Base-by-base conservation (phyloP, 2,329 filamentous ascomycete species). In the Aspergillus pseudoterreus region DNA sequence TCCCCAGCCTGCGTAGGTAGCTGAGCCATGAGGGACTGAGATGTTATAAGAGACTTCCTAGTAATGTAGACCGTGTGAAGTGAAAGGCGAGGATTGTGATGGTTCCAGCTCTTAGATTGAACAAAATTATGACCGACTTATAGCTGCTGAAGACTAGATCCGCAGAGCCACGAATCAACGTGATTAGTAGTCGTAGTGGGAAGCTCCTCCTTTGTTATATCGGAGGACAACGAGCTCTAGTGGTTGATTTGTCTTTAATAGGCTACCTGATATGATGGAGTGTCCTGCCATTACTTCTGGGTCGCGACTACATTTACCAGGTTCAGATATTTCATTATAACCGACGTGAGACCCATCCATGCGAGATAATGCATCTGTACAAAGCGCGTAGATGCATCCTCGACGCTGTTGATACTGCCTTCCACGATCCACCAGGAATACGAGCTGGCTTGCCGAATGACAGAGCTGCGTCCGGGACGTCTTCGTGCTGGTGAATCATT, bases 1-100 rank as follows among this genome's bases (percentile, higher is more conserved):
- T 1, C 50, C 46, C 50, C 50, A 55, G 15, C 45, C 36, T 10
- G 46, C 15, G 24, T 50, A 43, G 15, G 30, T 17, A 12, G 21
- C 17, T 22, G 6, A 6, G 6, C 17, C 46, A 52, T 46, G 17
- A 55, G 38, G 6, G 43, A 47, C 15, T 24, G 50, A 12, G 48
- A 52, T 35, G 39, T 52, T 22, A 33, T 32, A 2, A 55, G 15
- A 27, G 42, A 45, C 19, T 49, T 55, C 12, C 50, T 45, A 1
- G 53, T 42, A 33, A 58, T 50, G 14, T 53, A 47, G 6, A 58
- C 52, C 2, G 54, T 52, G 11, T 53, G 45, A 5, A n/a, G 32
- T 22, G 57, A 52, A 4, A 57, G 33, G 6, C 19, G 19, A 5
- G 46, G 30, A 35, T n/a, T 35, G 4, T 11, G 4, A 2, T 35